A percentile compares a stretch with the other conserved stretches of the same genome.
Evolutionary conservation across 805 yeast genomes (phyloP).

Genomic region (Candida maris): DNA sequence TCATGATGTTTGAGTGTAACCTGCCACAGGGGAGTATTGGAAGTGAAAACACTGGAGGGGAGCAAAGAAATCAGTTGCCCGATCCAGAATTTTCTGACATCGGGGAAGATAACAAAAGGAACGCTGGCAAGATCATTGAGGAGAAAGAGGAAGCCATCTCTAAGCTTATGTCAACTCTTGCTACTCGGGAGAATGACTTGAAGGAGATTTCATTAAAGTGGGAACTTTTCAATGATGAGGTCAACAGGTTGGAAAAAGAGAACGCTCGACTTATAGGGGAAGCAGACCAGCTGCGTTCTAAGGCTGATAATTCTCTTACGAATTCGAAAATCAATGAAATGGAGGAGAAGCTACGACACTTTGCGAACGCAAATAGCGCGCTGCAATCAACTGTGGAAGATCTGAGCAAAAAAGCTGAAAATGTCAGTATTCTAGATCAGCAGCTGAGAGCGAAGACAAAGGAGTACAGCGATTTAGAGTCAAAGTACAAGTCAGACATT

Average conservation of each 20-base stretch:
- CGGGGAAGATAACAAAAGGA: conserved; percentile 1
- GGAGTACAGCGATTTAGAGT: conserved; percentile 6
- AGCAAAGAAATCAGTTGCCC: conserved; percentile 2
- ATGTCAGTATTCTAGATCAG: background rate
- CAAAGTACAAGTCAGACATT: conserved; percentile 14
- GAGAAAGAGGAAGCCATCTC: background rate
- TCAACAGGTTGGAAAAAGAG: background rate
- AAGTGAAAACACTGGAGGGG: conserved; percentile 3
- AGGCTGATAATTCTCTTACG: background rate
- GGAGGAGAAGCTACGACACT: background rate
- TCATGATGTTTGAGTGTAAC: conserved; percentile 16
- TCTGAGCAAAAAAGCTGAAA: background rate
- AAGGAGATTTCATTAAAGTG: conserved; percentile 1
- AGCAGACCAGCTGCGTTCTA: background rate
- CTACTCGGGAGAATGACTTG: background rate
- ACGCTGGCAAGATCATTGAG: background rate
- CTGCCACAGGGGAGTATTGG: conserved; percentile 12
- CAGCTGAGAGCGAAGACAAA: conserved; percentile 1
- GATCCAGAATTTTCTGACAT: background rate
- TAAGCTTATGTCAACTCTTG: background rate
- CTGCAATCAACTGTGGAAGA: background rate
- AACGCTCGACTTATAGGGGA: background rate
- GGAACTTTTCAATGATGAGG: conserved; percentile 1
- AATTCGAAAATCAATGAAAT: background rate
- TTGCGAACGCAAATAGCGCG: background rate